A percentile compares a stretch with the other conserved stretches of the same genome.
phyloP scores from a whole-genome alignment of 495 filamentous ascomycete species.

The Lindgomyces ingoldianus region DNA sequence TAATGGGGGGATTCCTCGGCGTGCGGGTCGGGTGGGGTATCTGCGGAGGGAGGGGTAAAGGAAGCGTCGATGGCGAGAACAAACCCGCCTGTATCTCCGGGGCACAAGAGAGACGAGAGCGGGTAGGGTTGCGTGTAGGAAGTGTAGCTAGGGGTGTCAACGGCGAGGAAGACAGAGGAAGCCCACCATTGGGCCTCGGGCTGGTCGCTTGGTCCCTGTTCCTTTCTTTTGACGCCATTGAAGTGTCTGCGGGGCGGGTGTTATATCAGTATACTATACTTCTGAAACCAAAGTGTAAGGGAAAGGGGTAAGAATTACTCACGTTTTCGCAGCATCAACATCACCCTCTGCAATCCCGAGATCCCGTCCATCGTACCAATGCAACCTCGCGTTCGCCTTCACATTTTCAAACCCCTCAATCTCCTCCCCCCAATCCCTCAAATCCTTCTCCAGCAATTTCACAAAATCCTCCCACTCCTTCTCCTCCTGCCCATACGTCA shows the following conservation, averaged over 20 bases:
- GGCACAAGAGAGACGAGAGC: background rate
- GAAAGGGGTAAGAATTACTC: background rate
- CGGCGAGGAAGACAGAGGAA: background rate
- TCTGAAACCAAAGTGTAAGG: background rate
- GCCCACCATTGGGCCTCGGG: background rate
- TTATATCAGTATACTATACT: background rate
- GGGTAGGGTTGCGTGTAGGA: background rate
- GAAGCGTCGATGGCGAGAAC: background rate
- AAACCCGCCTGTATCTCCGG: background rate
- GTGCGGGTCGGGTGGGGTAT: background rate
- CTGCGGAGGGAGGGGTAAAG: background rate
- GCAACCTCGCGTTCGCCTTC: background rate
- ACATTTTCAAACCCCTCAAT: background rate
- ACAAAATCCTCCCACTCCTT: background rate
- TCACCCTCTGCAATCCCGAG: background rate
- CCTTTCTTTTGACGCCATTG: background rate
- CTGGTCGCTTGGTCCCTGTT: background rate
- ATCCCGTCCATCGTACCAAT: slow-evolving; percentile 1
- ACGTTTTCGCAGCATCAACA: slow-evolving; percentile 1
- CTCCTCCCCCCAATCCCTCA: slow-evolving; percentile 1
- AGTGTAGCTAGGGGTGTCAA: background rate
- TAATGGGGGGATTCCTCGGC: background rate
- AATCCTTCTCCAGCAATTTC: background rate
- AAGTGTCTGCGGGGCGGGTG: background rate
- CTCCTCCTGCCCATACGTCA: background rate